Evolutionary conservation across 352 stramenopile genomes (phyloP).

Genomic region (Phytopythium cucurbitacearum): DNA sequence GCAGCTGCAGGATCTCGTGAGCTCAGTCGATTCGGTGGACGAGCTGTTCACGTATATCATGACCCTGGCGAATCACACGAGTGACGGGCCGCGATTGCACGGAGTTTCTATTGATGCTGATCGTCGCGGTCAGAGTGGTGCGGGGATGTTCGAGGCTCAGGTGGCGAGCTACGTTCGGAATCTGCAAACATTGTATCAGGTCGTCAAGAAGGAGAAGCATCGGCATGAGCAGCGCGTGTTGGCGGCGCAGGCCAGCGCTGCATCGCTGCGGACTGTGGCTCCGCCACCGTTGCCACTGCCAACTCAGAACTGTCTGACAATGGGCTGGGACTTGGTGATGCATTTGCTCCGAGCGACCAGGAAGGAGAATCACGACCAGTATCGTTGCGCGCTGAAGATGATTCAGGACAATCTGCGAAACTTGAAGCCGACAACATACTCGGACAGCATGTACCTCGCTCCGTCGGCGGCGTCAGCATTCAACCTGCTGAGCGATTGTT

Average conservation of each 20-base stretch:
- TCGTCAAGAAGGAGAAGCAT: conserved; percentile 81
- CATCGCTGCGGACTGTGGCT: conserved; percentile 62
- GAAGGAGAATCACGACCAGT: conserved; percentile 59
- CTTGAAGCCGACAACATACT: conserved; percentile 77
- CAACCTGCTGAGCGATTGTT: conserved; percentile 66
- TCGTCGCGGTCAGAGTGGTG: not conserved
- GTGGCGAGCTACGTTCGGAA: conserved; percentile 70
- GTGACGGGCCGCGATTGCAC: conserved; percentile 2
- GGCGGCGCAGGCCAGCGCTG: conserved; percentile 44
- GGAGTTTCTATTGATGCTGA: not conserved
- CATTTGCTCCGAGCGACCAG: conserved; percentile 68
- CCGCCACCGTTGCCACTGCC: conserved; percentile 71
- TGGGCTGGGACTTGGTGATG: conserved; percentile 79
- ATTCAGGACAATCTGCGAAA: conserved; percentile 60
- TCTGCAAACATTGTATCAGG: conserved; percentile 63
- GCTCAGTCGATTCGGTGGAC: conserved; percentile 67
- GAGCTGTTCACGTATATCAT: conserved; percentile 83
- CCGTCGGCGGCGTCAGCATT: conserved; percentile 70
- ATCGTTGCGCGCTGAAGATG: conserved; percentile 67
- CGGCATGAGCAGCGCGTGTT: conserved; percentile 65
- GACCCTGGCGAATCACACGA: conserved; percentile 29
- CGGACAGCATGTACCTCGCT: conserved; percentile 81
- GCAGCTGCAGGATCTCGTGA: conserved; percentile 70
- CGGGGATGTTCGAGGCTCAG: conserved; percentile 63
- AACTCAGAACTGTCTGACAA: conserved; percentile 79